phyloP scores from a whole-genome alignment of 2,329 filamentous ascomycete genomes.

The Pestalotiopsis sp. region DNA sequence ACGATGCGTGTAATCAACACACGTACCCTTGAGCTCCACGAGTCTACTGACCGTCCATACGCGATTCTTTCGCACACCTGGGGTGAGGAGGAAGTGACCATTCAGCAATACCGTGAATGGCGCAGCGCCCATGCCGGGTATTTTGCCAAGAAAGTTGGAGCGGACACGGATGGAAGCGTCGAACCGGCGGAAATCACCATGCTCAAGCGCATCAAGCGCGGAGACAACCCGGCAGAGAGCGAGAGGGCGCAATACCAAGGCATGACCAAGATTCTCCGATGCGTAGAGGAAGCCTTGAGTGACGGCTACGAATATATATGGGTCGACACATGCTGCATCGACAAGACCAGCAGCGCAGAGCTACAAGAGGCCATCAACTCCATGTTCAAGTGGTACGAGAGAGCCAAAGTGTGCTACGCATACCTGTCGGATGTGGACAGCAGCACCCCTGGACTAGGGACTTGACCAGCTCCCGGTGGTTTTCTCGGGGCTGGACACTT shows the following conservation, averaged over 20 bases:
- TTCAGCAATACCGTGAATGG: not conserved
- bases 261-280: not conserved
- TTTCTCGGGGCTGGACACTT: not conserved
- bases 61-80: constrained; percentile 3
- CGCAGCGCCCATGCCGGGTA: not conserved
- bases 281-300: not conserved
- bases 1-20: not conserved
- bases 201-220: not conserved
- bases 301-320: not conserved
- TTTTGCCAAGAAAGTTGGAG: not conserved
- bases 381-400: not conserved
- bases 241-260: too few relatives aligned
- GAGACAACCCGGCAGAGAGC: too few relatives aligned
- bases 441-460: too few relatives aligned
- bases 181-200: not conserved
- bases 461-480: not conserved
- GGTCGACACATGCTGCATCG: not conserved
- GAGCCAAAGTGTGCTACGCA: not conserved
- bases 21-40: not conserved
- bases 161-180: not conserved
- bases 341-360: not conserved
- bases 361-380: not conserved
- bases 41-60: not conserved
- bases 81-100: not conserved
- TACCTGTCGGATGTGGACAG: not conserved